Evolutionary conservation across 768 basidiomycete species (phyloP).

Genomic region (Sporobolomyces roseus): DNA sequence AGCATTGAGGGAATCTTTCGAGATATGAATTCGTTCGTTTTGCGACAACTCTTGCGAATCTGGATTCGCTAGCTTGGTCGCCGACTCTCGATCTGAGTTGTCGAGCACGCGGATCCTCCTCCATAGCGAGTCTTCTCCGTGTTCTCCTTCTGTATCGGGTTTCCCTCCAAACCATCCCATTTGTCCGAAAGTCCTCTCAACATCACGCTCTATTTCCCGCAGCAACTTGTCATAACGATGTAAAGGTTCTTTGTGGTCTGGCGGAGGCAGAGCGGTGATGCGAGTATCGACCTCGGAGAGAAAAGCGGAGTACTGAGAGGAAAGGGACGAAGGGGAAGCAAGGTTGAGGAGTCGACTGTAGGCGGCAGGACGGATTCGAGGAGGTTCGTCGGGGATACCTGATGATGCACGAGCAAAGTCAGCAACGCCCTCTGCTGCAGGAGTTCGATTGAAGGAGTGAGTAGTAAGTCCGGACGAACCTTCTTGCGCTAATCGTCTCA

Average conservation of each 20-base stretch:
- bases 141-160: neutral
- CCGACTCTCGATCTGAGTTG: neutral
- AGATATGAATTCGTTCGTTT: too few relatives aligned
- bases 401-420: neutral
- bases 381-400: slow-evolving; percentile 37
- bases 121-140: slow-evolving; percentile 22
- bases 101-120: slow-evolving; percentile 14
- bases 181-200: slow-evolving; percentile 32
- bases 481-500: neutral
- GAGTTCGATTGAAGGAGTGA: too few relatives aligned
- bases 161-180: slow-evolving; percentile 25
- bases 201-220: slow-evolving; percentile 37
- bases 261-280: slow-evolving; percentile 2
- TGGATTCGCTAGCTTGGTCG: neutral
- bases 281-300: slow-evolving; percentile 21
- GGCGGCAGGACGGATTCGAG: slow-evolving; percentile 11
- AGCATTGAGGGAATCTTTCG: too few relatives aligned
- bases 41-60: neutral
- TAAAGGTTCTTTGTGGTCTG: neutral
- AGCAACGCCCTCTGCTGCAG: too few relatives aligned
- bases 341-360: slow-evolving; percentile 33
- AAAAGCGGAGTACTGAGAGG: slow-evolving; percentile 28
- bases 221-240: slow-evolving; percentile 20
- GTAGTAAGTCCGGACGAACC: neutral
- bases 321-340: neutral